Evolutionary conservation across 768 basidiomycete genomes (phyloP).

Genomic region (Pholiota microspora): DNA sequence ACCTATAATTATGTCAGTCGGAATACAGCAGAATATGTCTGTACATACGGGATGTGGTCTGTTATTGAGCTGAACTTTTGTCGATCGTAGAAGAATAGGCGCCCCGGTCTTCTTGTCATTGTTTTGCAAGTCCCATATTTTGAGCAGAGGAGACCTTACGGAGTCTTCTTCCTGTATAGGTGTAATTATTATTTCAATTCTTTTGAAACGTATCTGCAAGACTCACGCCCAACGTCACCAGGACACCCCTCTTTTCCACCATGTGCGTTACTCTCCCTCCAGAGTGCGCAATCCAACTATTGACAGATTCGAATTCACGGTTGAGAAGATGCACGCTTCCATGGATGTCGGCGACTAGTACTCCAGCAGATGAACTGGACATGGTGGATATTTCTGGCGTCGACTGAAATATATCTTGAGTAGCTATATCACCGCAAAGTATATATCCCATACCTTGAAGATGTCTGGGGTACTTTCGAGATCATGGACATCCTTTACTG

Average conservation of each 20-base stretch:
- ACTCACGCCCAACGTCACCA: conserved; percentile 89
- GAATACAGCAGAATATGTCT: background rate
- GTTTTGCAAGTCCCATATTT: conserved; percentile 86
- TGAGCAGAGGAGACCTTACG: conserved; percentile 65
- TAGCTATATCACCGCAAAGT: background rate
- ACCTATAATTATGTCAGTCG: conserved; percentile 41
- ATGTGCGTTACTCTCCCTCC: conserved; percentile 85
- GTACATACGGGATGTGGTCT: conserved; percentile 72
- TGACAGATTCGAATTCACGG: conserved; percentile 65
- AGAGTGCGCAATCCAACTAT: conserved; percentile 79
- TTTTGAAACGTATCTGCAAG: background rate
- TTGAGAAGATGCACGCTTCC: conserved; percentile 79
- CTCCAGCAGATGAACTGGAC: conserved; percentile 57
- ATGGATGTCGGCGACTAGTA: conserved; percentile 83
- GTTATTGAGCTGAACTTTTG: conserved; percentile 72
- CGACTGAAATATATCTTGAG: conserved; percentile 32
- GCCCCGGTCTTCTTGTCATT: conserved; percentile 61
- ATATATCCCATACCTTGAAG: conserved; percentile 53
- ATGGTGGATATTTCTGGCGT: conserved; percentile 75
- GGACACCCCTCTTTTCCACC: conserved; percentile 73
- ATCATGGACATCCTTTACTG: conserved; percentile 80
- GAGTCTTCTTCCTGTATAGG: conserved; percentile 68
- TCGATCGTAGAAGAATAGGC: conserved; percentile 68
- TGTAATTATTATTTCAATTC: conserved; percentile 9
- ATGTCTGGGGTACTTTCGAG: conserved; percentile 72